phyloP scores from a whole-genome alignment of 2,329 filamentous ascomycete genomes.

The Fusarium sp. region DNA sequence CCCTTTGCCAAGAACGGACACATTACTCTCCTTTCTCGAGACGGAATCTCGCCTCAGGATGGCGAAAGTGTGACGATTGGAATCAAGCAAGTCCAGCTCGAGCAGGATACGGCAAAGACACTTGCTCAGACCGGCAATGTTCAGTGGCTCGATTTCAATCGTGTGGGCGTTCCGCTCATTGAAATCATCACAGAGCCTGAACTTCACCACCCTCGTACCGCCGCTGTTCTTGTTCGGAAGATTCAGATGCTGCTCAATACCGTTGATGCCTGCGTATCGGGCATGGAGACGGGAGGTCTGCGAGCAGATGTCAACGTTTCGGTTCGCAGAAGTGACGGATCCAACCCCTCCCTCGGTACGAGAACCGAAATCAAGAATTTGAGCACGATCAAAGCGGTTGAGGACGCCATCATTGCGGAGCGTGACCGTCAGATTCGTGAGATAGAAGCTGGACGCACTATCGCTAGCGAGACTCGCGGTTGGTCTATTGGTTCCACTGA shows the following conservation, averaged over 20 bases:
- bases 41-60: conserved; percentile 82
- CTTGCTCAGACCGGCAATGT: conserved; percentile 77
- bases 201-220: conserved; percentile 86
- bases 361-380: conserved; percentile 98
- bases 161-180: conserved; percentile 88
- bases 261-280: conserved; percentile 86
- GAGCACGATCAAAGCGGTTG: conserved; percentile 92
- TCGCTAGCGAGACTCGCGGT: conserved; percentile 89
- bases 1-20: conserved; percentile 76
- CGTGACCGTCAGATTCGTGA: conserved; percentile 86
- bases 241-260: conserved; percentile 82
- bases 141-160: conserved; percentile 91
- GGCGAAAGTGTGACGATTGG: conserved; percentile 77
- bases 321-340: conserved; percentile 69
- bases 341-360: conserved; percentile 70
- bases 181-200: conserved; percentile 95
- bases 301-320: conserved; percentile 97
- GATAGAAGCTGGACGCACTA: conserved; percentile 76
- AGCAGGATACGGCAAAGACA: conserved; percentile 98
- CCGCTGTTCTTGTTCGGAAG: conserved; percentile 89
- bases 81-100: conserved; percentile 95
- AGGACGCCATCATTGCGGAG: conserved; percentile 93
- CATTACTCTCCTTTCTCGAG: conserved; percentile 76
- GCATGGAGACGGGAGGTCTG: conserved; percentile 93
- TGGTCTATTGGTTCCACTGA: conserved; percentile 89